Evolutionary conservation across 768 basidiomycete species (phyloP).

Genomic region (Termitomyces sp.): DNA sequence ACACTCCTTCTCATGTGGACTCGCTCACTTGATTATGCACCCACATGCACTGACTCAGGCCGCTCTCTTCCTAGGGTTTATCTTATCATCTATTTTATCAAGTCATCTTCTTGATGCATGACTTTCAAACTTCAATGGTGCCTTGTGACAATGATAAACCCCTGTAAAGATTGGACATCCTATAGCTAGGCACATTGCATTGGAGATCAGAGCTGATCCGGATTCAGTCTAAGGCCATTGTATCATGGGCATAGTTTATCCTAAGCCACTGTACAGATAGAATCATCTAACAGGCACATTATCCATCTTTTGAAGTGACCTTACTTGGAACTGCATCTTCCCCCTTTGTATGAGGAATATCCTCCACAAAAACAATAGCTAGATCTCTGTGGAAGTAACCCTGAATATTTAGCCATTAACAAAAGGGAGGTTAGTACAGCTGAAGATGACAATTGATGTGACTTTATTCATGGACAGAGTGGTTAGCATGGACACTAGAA

Average conservation of each 20-base stretch:
- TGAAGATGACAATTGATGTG: conserved; percentile 38
- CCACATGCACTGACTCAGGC: no score
- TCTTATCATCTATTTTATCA: no score
- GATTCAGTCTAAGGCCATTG: conserved; percentile 2
- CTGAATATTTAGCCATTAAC: background rate
- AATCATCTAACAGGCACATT: background rate
- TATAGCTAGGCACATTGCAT: background rate
- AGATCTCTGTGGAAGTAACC: conserved; percentile 22
- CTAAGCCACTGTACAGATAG: conserved; percentile 22
- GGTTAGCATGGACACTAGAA: background rate
- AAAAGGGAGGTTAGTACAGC: conserved; percentile 17
- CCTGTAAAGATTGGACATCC: background rate
- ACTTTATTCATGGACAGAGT: conserved; percentile 4
- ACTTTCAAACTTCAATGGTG: no score
- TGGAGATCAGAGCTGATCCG: conserved; percentile 2
- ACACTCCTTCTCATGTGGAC: background rate
- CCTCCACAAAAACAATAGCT: conserved; percentile 32
- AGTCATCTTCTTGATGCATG: no score
- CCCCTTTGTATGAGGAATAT: conserved; percentile 12
- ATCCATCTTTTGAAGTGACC: background rate
- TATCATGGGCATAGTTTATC: conserved; percentile 31
- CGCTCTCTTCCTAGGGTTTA: no score
- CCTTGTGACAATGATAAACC: no score
- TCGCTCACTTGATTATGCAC: no score
- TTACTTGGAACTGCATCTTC: conserved; percentile 20